Evolutionary conservation across 23 red algal species (phyloP).

Genomic region (Cyanidioschyzon merolae): DNA sequence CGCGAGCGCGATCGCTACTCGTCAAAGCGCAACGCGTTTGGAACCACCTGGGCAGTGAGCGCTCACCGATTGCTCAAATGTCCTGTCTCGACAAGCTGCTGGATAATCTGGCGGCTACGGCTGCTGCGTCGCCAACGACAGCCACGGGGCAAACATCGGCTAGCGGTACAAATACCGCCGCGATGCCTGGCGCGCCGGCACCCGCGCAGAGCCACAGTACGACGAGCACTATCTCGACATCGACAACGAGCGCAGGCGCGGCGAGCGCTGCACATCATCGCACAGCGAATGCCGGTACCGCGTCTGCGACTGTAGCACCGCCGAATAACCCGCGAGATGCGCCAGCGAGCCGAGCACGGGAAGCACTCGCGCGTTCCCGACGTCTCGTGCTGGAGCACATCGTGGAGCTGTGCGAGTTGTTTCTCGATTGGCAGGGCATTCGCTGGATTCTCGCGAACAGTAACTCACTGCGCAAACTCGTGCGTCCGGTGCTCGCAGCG

Average conservation of each 20-base stretch:
- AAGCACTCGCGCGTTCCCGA: neutral
- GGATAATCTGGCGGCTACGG: neutral
- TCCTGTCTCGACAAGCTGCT: neutral
- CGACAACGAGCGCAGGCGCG: slow-evolving; percentile 9
- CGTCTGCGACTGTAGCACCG: neutral
- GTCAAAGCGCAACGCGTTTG: neutral
- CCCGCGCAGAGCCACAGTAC: neutral
- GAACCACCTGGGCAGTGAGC: neutral
- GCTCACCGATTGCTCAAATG: neutral
- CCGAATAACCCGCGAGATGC: neutral
- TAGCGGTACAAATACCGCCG: neutral
- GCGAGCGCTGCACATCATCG: neutral
- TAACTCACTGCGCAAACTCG: slow-evolving; percentile 24
- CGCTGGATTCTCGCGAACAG: slow-evolving; percentile 37
- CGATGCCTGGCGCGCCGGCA: neutral
- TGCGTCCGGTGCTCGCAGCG: slow-evolving; percentile 35
- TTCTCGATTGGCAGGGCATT: slow-evolving; percentile 33
- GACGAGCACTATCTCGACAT: neutral
- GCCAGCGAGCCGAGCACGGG: neutral
- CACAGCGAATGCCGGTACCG: neutral
- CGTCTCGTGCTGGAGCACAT: slow-evolving; percentile 31
- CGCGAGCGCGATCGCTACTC: neutral
- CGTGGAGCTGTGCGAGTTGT: slow-evolving; percentile 34
- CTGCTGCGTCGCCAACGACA: too few relatives aligned
- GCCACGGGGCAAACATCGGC: too few relatives aligned